Conservation (phyloP, 2,329 filamentous ascomycete species). For the Podosphaera xanthii region DNA sequence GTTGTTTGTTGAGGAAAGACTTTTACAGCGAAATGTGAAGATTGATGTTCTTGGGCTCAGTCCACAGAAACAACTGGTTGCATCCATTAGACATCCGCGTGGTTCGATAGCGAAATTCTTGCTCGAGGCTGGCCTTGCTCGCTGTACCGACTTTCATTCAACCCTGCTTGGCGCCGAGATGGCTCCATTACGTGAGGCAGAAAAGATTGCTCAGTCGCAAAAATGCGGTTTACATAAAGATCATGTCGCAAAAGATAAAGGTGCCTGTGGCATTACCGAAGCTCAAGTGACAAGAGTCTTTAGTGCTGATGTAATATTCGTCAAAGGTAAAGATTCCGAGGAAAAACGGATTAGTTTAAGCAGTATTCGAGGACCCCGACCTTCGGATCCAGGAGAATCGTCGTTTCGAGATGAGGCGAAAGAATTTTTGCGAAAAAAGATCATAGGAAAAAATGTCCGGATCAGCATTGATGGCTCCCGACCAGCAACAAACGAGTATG, state of each 20-base stretch:
- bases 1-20: constrained; percentile 61
- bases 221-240: constrained; percentile 64
- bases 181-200: constrained; percentile 62
- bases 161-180: constrained; percentile 78
- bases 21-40: constrained; percentile 70
- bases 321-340: constrained; percentile 60
- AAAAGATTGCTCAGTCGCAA: constrained; percentile 59
- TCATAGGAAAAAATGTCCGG: constrained; percentile 90
- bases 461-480: constrained; percentile 78
- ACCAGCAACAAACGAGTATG: constrained; percentile 71
- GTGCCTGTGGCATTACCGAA: constrained; percentile 43
- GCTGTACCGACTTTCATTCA: constrained; percentile 90
- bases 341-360: constrained; percentile 86
- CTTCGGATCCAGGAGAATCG: constrained; percentile 63
- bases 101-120: constrained; percentile 87
- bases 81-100: constrained; percentile 55
- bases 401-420: constrained; percentile 87
- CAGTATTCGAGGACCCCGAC: constrained; percentile 82
- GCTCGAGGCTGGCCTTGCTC: constrained; percentile 68
- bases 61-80: constrained; percentile 79
- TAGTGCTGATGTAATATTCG: constrained; percentile 69
- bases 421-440: constrained; percentile 77
- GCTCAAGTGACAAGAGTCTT: constrained; percentile 69
- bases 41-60: constrained; percentile 69
- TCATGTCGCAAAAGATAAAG: constrained; percentile 44